Conservation (phyloP, 306 rosid genomes). For the Ochetophila trinervis region DNA sequence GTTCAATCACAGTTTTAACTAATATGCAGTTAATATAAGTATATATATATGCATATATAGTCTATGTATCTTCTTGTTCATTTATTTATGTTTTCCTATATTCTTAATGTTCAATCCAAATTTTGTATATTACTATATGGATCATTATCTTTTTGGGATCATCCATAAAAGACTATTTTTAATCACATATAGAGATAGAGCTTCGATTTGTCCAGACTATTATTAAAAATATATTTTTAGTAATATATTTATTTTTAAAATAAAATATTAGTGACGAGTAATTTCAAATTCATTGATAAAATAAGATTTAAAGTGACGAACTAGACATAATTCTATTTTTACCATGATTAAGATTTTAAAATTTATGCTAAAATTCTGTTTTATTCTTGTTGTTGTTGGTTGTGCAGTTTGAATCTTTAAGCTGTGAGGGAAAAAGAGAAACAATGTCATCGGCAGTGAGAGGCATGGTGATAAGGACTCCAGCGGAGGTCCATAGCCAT, state of each 20-base stretch:
- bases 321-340: too few relatives aligned
- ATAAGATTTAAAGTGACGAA: too few relatives aligned
- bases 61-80: background rate
- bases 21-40: background rate
- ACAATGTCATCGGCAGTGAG: slow-evolving; percentile 55
- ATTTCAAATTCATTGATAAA: too few relatives aligned
- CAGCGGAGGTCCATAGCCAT: slow-evolving; percentile 39
- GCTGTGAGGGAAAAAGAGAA: slow-evolving; percentile 1
- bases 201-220: too few relatives aligned
- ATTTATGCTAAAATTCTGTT: background rate
- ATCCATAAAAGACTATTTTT: background rate
- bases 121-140: too few relatives aligned
- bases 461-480: slow-evolving; percentile 49
- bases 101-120: too few relatives aligned
- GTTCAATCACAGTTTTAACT: background rate
- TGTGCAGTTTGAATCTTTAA: background rate
- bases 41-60: background rate
- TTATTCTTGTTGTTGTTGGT: background rate
- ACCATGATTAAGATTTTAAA: too few relatives aligned
- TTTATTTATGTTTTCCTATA: background rate
- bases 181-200: too few relatives aligned
- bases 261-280: too few relatives aligned
- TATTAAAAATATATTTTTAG: too few relatives aligned
- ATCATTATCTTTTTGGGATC: background rate
- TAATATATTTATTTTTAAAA: too few relatives aligned